These are phyloP conservation scores for Bipolaris zeicola DNA, from an alignment of 2,329 filamentous ascomycete genomes.

Conservation along the genomic window DNA sequence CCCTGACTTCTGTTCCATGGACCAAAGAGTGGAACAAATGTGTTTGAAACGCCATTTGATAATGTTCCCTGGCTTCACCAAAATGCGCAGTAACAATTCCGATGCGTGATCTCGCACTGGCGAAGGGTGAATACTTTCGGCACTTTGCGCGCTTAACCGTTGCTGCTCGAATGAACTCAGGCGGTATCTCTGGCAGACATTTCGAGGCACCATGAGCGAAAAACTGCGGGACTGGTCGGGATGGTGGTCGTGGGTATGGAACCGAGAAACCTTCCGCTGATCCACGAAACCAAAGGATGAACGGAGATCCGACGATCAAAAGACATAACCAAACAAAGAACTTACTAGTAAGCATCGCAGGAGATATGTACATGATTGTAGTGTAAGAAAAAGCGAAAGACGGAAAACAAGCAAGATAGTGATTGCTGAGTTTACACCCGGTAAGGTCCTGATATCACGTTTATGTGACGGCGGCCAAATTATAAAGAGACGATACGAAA, in stretches of 20 bases:
- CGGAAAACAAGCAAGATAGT: neutral
- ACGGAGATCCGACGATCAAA: conserved; percentile 8
- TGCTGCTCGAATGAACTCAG: conserved; percentile 17
- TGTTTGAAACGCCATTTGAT: conserved; percentile 50
- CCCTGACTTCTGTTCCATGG: conserved; percentile 51
- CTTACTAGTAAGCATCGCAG: conserved; percentile 1
- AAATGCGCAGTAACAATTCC: conserved; percentile 51
- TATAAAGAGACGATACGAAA: neutral
- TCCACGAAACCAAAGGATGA: conserved; percentile 13
- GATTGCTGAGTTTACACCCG: neutral
- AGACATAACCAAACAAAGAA: conserved; percentile 9
- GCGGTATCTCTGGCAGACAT: conserved; percentile 21
- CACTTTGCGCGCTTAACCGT: conserved; percentile 21
- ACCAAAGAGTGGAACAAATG: conserved; percentile 41
- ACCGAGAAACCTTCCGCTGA: conserved; percentile 9
- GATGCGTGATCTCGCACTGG: conserved; percentile 26
- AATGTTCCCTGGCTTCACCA: conserved; percentile 44
- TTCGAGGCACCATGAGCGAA: conserved; percentile 19
- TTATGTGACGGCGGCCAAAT: neutral
- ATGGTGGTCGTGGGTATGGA: conserved; percentile 14
- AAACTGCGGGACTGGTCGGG: conserved; percentile 16
- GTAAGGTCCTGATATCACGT: neutral
- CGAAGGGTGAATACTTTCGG: conserved; percentile 23
- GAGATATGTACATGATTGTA: conserved; percentile 1
- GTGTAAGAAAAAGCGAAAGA: neutral